Base-by-base conservation (phyloP, 768 basidiomycete species). In the Galerina sulciceps region DNA sequence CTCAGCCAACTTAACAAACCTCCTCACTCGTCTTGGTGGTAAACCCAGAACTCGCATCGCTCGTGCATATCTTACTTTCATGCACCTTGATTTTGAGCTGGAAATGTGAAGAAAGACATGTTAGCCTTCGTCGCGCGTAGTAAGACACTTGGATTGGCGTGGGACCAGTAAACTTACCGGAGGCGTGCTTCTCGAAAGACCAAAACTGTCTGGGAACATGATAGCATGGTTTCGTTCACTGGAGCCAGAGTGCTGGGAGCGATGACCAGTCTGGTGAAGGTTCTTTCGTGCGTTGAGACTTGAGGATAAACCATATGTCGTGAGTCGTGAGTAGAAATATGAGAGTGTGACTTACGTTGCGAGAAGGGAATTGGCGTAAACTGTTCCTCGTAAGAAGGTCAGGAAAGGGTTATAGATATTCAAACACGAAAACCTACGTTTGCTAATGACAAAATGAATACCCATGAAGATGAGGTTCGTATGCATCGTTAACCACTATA, bases 391-490 rank as follows among this genome's bases (percentile, higher is more conserved):
- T 6, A n/a, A 22, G 35, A 11, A n/a, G n/a, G 47, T 54, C 10
- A 42, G 44, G 20, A 22, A 10, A 6, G 14, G 2, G 18, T 26
- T 6, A 36, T n/a, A 42, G 34, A 11, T 15, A 22, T 35, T 6
- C 10, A 22, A 9, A 51, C 17, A 9, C 11, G 57, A 46, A 10
- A 43, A 63, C 76, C 45, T 59, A 81, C 83, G 61, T 68, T 85
- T 85, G 61, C 77, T 73, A 53, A 85, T 84, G 22, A 81, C 73
- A 56, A 84, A 80, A 63, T 84, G 80, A 5, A 85, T 60, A 3
- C 76, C 83, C 77, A 84, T 78, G 63, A 84, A 85, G 11, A 84
- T 67, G 5, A 84, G 73, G 56, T 83, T 82, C 10, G 67, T 56
- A 6, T 77, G 76, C 73, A 79, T 79, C 2, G 69, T 56, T 11